Evolutionary conservation across 163 green algal genomes (phyloP), one percentile per base, ranked within the genome.

Genomic region (Volvox carteri): DNA sequence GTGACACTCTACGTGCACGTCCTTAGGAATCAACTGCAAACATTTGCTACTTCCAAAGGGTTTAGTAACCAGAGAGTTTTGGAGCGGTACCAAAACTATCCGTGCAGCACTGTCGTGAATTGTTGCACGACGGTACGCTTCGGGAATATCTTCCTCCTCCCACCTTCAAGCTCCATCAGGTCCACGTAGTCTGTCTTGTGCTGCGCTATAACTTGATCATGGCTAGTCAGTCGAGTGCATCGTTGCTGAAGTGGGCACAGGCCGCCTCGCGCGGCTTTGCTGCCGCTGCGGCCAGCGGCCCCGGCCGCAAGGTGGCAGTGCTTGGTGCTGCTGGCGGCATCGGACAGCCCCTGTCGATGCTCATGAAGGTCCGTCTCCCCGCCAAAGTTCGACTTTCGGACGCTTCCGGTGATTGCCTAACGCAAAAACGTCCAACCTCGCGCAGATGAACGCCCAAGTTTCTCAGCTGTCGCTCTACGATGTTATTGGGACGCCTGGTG

Each of bases 241-340:
- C 70, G 41, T 78, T 87, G 65, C 4, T 54, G 44, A 87, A 89
- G 72, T 89, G 84, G 84, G 84, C 84, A 18, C 54, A 48, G 72
- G 54, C 30, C n/a, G 84, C 84, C 18, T 52, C 54, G 9, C 70
- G 84, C 41, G 72, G 84, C 72, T 84, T 89, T 67, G 84, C 84
- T 46, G 72, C 84, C 11, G 84, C 54, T 33, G 54, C 54, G 1
- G 54, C 84, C 41, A n/a, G n/a, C 35, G 72, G 54, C 41, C 73
- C 73, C 2, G 72, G 54, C 54, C 84, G 84, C 72, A 89, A 99
- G 91, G 98, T 99, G 14, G 97, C 96, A 0, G 93, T 99, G 2
- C 92, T 99, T 41, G 98, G 98, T n/a, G 98, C 98, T 65, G 96
- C 95, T 21, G 98, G 98, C 50, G 98, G 98, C 72, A 99, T 99